Conservation (phyloP, 1,139 yeast species). For the Fermentozyma sake region DNA sequence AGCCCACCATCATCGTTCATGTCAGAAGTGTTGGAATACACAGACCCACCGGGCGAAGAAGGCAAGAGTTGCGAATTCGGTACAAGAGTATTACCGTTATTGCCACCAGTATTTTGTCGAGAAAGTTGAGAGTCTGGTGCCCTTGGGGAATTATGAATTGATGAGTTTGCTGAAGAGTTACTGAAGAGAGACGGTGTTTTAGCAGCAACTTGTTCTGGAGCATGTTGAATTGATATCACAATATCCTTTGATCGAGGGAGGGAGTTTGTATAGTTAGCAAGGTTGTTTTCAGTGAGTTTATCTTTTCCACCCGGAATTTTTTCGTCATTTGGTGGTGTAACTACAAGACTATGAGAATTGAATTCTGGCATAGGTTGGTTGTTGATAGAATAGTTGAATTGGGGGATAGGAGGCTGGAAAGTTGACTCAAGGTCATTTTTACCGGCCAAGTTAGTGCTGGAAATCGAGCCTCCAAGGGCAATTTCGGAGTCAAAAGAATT, state of each 20-base stretch:
- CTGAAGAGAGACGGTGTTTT: slow-evolving; percentile 44
- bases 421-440: no score
- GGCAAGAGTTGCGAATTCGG: slow-evolving; percentile 14
- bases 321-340: neutral
- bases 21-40: slow-evolving; percentile 4
- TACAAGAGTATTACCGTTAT: slow-evolving; percentile 6
- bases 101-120: slow-evolving; percentile 9
- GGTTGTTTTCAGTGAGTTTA: slow-evolving; percentile 28
- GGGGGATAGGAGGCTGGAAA: slow-evolving; percentile 6
- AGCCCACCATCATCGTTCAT: slow-evolving; percentile 10
- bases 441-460: slow-evolving; percentile 30
- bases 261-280: slow-evolving; percentile 15
- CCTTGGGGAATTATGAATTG: slow-evolving; percentile 19
- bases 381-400: slow-evolving; percentile 11
- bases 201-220: slow-evolving; percentile 32
- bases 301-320: slow-evolving; percentile 1
- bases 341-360: neutral
- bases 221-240: slow-evolving; percentile 29
- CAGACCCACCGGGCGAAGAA: slow-evolving; percentile 12
- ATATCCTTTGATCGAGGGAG: slow-evolving; percentile 14
- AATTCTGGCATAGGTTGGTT: slow-evolving; percentile 8
- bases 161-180: slow-evolving; percentile 35
- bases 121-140: slow-evolving; percentile 6
- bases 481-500: slow-evolving; percentile 31
- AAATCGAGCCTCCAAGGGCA: slow-evolving; percentile 38